Conservation (phyloP, 1,284 basidiomycete species). For the Phylloporus sp. region DNA sequence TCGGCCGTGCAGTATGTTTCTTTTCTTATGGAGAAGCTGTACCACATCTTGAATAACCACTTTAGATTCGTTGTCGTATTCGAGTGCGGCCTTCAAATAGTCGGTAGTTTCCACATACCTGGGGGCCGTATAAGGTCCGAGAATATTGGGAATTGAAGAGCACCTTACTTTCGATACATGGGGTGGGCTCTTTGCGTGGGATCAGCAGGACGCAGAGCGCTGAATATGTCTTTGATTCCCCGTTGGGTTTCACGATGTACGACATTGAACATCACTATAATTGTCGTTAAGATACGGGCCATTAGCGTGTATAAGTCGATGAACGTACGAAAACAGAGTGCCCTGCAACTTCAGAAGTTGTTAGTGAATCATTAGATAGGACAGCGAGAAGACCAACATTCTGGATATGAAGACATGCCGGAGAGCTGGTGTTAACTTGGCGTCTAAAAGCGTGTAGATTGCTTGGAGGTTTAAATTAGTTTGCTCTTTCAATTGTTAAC, state of each 20-base stretch:
- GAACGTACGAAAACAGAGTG: constrained; percentile 37
- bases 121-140: not conserved
- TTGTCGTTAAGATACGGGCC: not conserved
- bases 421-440: constrained; percentile 32
- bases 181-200: constrained; percentile 5
- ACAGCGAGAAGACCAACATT: constrained; percentile 30
- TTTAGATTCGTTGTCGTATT: constrained; percentile 25
- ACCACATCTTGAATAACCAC: constrained; percentile 33
- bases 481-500: not conserved
- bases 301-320: not conserved
- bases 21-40: constrained; percentile 32
- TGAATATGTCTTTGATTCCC: constrained; percentile 28
- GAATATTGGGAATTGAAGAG: not conserved
- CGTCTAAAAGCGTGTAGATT: constrained; percentile 21
- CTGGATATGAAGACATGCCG: constrained; percentile 35
- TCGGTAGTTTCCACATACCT: constrained; percentile 27
- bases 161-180: constrained; percentile 28
- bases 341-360: constrained; percentile 28
- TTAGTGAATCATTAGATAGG: not conserved
- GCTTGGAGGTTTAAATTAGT: constrained; percentile 18
- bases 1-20: not conserved
- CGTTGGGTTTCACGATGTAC: not conserved
- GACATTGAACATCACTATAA: constrained; percentile 32
- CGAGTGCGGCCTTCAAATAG: constrained; percentile 25
- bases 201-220: constrained; percentile 15